Base-by-base conservation (phyloP, 345 rosid species). In the Melaleuca alternifolia region DNA sequence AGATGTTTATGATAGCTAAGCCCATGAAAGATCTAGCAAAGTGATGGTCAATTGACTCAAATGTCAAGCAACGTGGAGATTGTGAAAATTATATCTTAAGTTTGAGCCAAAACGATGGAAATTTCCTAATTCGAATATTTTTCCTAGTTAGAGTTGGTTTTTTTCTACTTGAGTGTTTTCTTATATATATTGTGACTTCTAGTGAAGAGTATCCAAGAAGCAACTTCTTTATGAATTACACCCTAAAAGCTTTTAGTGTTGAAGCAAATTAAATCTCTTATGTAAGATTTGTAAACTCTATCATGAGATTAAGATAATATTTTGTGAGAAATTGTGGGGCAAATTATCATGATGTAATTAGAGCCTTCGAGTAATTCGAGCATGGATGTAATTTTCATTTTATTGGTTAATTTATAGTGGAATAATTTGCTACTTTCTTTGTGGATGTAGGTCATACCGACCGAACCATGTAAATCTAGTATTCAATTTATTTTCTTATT, bases 271-370 rank as follows among this genome's bases (percentile, higher is more conserved):
- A 56, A 56, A 56, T 56, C 1, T 24, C 5, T 6, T 56, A 28
- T 23, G 28, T 56, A 24, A 23, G 24, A 56, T 23, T 56, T 24
- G 61, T 24, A 6, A 56, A 24, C 24, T 24, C 8, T 1, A 4
- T 56, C 11, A 2, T 24, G 5, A 56, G 3, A 24, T 56, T 56
- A 10, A 56, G n/a, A 56, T 0, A 56, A 9, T 56, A 56, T 56
- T 23, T 56, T 13, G 0, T 10, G 28, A 23, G 28, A 8, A 56
- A 24, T 56, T 10, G 13, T 56, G 1, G 2, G 1, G 11, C 13
- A 23, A 56, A 56, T 23, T 6, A 10, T 0, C 23, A 1, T 57
- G 0, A n/a, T n/a, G n/a, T n/a, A n/a, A n/a, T n/a, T n/a, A 57
- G n/a, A 24, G 6, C 10, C 6, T 24, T 24, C 24, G 1, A 24